phyloP scores from a whole-genome alignment of 306 rosid species.

The Neltuma alba region DNA sequence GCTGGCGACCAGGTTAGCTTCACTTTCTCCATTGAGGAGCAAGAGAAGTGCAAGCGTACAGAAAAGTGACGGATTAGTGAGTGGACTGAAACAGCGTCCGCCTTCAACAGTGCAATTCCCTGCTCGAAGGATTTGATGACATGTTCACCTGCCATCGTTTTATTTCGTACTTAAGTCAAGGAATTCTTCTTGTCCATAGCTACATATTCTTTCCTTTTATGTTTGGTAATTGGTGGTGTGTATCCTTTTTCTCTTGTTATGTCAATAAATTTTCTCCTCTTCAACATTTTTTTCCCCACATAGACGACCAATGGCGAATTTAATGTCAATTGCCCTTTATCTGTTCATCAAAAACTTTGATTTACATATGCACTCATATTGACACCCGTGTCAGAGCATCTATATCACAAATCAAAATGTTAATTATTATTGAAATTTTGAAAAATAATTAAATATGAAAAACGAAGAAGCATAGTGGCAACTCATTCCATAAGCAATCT shows the following conservation, averaged over 20 bases:
- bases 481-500: slow-evolving; percentile 38
- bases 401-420: slow-evolving; percentile 24
- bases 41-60: slow-evolving; percentile 50
- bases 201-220: slow-evolving; percentile 16
- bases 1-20: slow-evolving; percentile 68
- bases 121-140: slow-evolving; percentile 46
- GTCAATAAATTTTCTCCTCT: slow-evolving; percentile 32
- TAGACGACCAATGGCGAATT: background rate
- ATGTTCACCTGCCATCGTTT: background rate
- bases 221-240: slow-evolving; percentile 16
- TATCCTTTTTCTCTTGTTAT: background rate
- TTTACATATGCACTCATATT: too few relatives aligned
- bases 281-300: background rate
- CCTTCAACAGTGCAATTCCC: slow-evolving; percentile 47
- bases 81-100: slow-evolving; percentile 74
- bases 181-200: slow-evolving; percentile 66
- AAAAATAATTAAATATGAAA: background rate
- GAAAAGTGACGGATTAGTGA: slow-evolving; percentile 48
- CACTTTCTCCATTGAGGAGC: slow-evolving; percentile 77
- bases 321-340: background rate
- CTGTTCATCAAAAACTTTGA: too few relatives aligned
- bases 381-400: too few relatives aligned
- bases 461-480: slow-evolving; percentile 35
- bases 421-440: slow-evolving; percentile 33
- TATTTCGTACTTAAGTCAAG: slow-evolving; percentile 25